Evolutionary conservation across 306 rosid species (phyloP).

Genomic region (Gynostemma pentaphyllum): DNA sequence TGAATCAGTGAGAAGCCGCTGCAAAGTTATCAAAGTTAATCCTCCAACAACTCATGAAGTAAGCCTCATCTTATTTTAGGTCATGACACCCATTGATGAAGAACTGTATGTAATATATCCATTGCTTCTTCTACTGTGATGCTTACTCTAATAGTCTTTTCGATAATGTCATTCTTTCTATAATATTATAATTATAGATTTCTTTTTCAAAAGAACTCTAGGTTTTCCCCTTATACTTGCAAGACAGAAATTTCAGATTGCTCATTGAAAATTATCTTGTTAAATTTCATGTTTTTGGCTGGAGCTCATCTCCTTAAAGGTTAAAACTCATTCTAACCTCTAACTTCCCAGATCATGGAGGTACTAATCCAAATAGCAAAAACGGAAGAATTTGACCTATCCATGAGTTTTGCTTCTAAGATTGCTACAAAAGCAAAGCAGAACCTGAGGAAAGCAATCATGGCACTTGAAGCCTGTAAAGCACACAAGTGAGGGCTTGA

Average conservation of each 20-base stretch:
- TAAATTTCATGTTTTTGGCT: neutral
- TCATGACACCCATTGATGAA: neutral
- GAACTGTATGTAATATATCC: no score
- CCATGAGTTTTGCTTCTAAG: constrained; percentile 55
- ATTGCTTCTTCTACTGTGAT: no score
- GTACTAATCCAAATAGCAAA: constrained; percentile 61
- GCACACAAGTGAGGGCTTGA: constrained; percentile 56
- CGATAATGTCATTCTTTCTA: no score
- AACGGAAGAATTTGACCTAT: constrained; percentile 54
- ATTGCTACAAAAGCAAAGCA: constrained; percentile 70
- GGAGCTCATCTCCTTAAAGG: no score
- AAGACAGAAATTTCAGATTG: neutral
- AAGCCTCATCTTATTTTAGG: constrained; percentile 12
- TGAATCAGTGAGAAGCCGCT: constrained; percentile 43
- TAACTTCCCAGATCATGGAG: constrained; percentile 45
- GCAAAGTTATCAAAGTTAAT: constrained; percentile 43
- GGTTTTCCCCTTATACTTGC: no score
- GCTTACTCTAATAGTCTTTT: no score
- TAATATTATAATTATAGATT: no score
- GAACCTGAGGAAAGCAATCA: constrained; percentile 70
- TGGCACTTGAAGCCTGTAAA: constrained; percentile 89
- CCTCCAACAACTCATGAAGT: constrained; percentile 69
- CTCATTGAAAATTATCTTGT: neutral
- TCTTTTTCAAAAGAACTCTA: no score
- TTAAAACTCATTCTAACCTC: no score